A percentile compares a stretch with the other conserved stretches of the same genome.
Conservation (phyloP, 805 yeast genomes). For the Metschnikowia arizonensis region DNA sequence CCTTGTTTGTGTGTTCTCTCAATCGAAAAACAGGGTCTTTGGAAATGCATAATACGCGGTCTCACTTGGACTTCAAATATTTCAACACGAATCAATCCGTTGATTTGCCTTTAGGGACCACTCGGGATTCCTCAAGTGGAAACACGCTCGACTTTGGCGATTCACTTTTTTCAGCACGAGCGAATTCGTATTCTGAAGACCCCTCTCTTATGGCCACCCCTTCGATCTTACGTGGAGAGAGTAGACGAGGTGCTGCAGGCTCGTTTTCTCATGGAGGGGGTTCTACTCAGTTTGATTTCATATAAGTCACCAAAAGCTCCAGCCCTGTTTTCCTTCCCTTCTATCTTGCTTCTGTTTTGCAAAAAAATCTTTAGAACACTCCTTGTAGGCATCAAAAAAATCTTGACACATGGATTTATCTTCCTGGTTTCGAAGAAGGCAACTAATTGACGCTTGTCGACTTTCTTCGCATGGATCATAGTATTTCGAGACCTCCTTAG, state of each 20-base stretch:
- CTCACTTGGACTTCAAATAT: conserved; percentile 22
- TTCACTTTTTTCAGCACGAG: not conserved
- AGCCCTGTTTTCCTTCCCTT: conserved; percentile 37
- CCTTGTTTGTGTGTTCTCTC: conserved; percentile 30
- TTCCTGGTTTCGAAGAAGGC: conserved; percentile 75
- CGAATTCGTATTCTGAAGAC: conserved; percentile 4
- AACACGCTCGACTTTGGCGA: not conserved
- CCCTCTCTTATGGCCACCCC: conserved; percentile 9
- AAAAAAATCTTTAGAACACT: conserved; percentile 52
- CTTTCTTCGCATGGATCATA: conserved; percentile 94
- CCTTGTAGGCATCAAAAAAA: conserved; percentile 89
- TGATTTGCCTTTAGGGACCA: not conserved
- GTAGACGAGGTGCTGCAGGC: conserved; percentile 3
- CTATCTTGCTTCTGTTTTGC: conserved; percentile 35
- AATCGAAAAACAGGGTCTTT: conserved; percentile 35
- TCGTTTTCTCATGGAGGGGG: conserved; percentile 4
- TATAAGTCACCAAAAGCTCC: conserved; percentile 37
- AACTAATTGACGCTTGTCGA: conserved; percentile 78
- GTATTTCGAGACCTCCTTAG: conserved; percentile 76
- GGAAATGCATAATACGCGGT: conserved; percentile 32
- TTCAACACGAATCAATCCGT: conserved; percentile 2
- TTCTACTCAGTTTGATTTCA: not conserved
- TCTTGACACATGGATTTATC: conserved; percentile 61
- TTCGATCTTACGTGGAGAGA: conserved; percentile 1
- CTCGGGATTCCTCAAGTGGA: not conserved